Base-by-base conservation (phyloP, 805 yeast species). In the Jamesozyma jinghongensis region DNA sequence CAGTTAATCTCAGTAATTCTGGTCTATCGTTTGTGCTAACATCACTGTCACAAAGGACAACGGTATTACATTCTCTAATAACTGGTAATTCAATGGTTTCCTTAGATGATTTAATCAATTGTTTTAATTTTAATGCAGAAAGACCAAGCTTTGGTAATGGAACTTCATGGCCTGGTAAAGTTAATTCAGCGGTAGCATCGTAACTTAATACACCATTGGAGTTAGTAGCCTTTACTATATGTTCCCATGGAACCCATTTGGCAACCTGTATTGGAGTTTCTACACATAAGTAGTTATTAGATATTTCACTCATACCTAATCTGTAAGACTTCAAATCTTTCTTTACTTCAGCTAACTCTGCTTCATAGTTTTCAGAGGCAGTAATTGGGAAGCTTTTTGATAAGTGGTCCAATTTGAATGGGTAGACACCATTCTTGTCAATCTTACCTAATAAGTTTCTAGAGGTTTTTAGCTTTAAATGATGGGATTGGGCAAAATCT, bases 351-450 rank as follows among this genome's bases (percentile, higher is more conserved):
- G 32, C 59, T 64, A 47, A 76, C 59, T 56, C 65, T 65, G 55
- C 50, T 14, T 48, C 51, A 14, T 61, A 55, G 3, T 59, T 59
- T 19, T 48, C 42, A 29, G 62, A 53, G 32, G 66, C 55, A 36
- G 73, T 64, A 19, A 80, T 61, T 41, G 88, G 88, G 72, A 80
- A 81, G 19, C 70, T 68, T 18, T 34, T 17, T 13, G 85, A 73
- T 36, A 85, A 66, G 63, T 85, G 81, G 30, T 86, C 71, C 50
- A 88, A 71, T 64, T 86, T 90, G 71, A 90, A 85, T 42, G 98
- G 97, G 63, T 77, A 90, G 27, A 92, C 97, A 20, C 95, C 84
- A 36, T 74, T 68, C 50, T 74, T 76, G 63, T 87, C 95, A 49
- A 85, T 75, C 45, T 74, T 74, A 27, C 77, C 69, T 49, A 88